Evolutionary conservation across 495 filamentous ascomycete genomes (phyloP), one percentile per base, ranked within the genome.

Genomic region (Entonaema liquescens): DNA sequence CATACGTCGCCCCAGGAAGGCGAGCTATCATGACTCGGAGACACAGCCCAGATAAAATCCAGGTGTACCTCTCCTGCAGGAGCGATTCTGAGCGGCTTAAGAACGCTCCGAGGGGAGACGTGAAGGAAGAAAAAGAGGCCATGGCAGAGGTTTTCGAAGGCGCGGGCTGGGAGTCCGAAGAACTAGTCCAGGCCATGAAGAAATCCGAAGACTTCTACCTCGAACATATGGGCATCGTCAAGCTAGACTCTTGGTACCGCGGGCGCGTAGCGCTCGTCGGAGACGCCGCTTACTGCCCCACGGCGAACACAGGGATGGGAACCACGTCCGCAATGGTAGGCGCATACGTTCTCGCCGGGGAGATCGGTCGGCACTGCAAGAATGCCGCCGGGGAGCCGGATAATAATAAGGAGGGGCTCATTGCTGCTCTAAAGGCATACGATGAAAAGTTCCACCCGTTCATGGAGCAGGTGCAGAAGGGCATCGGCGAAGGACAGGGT

Each of bases 271-370:
- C 74, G 1, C 76, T 87, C 0, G 35, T 88, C 6, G 87, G 86
- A 1, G 86, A 89, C 68, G 82, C 86, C 0, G 85, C 74, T 0
- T 85, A 86, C 67, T 83, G 82, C 53, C 83, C 85, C 0, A 78
- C 79, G 5, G 73, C 81, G 0, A 78, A 77, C 21, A 85, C 82
- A 19, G 85, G 86, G 2, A 80, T 86, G 77, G 86, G 85, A 0
- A 87, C 84, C 0, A 80, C 81, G 0, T 67, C 69, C n/a, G 72
- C 77, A 7, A 68, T 88, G 0, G 78, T 82, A 9, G 85, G 86
- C 9, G 82, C 84, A 0, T 88, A 87, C 61, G 54, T 86, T 2
- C 78, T 88, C 0, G 86, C 86, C 1, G 85, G 85, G 12, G 85
- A 88, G 70, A 79, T 89, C 33, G 75, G 67, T 21, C 78, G 71